Conservation (phyloP, 2,329 filamentous ascomycete genomes). For the Hyphodiscus sp. region DNA sequence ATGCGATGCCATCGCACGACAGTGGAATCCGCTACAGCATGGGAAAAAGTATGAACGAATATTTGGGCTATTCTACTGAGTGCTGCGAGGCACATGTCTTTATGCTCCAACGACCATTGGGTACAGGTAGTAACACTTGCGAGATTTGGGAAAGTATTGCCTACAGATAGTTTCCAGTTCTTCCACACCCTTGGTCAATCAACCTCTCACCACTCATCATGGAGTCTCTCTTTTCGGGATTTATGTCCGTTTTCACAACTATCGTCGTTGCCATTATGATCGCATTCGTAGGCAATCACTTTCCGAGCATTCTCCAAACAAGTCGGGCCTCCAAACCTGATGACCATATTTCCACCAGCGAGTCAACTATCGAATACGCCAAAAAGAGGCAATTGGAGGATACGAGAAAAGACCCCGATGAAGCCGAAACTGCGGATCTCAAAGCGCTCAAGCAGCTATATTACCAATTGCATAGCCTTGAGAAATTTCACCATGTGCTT, state of each 20-base stretch:
- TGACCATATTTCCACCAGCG: no score
- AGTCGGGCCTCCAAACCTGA: background rate
- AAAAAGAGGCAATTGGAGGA: conserved; percentile 6
- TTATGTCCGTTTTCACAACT: conserved; percentile 1
- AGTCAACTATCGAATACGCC: background rate
- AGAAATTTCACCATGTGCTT: conserved; percentile 32
- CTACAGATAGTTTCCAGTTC: no score
- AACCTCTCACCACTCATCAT: conserved; percentile 5
- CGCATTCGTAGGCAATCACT: conserved; percentile 1
- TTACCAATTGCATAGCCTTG: conserved; percentile 36
- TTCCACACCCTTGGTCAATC: background rate
- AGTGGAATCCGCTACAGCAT: no score
- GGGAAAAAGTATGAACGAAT: no score
- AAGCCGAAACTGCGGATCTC: conserved; percentile 14
- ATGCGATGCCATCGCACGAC: no score
- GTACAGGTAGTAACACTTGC: no score
- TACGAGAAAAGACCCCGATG: conserved; percentile 3
- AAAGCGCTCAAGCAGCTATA: conserved; percentile 31
- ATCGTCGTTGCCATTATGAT: conserved; percentile 1
- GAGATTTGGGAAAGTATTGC: no score
- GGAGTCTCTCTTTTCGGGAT: conserved; percentile 9
- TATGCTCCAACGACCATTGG: no score
- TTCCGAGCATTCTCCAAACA: conserved; percentile 5
- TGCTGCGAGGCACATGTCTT: no score
- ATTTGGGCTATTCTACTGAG: no score